phyloP scores from a whole-genome alignment of 1,139 yeast genomes.

The Debaryomyces sp. region DNA sequence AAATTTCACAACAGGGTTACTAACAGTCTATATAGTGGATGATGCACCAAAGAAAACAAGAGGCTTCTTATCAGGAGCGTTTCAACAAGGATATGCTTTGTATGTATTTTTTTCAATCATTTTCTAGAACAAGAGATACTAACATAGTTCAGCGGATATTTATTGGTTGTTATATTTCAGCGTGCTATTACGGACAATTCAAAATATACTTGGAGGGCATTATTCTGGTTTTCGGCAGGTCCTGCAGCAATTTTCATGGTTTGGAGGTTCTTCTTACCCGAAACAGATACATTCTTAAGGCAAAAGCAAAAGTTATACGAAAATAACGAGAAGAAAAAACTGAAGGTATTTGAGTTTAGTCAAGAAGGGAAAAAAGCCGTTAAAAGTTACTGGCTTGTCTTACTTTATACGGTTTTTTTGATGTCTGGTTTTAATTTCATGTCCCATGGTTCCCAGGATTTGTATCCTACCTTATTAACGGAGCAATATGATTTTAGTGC shows the following conservation, averaged over 20 bases:
- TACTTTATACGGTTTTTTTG: constrained; percentile 37
- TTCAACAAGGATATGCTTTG: constrained; percentile 70
- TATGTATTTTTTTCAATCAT: neutral
- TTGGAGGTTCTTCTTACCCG: constrained; percentile 41
- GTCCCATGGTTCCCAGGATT: constrained; percentile 45
- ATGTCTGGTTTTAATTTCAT: constrained; percentile 48
- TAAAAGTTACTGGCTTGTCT: constrained; percentile 41
- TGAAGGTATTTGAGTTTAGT: constrained; percentile 17
- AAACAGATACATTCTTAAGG: constrained; percentile 38
- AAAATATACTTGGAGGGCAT: constrained; percentile 39
- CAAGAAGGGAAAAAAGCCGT: constrained; percentile 30
- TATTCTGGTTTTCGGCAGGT: constrained; percentile 49
- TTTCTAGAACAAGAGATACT: neutral
- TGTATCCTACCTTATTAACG: constrained; percentile 40
- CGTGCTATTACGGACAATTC: constrained; percentile 51
- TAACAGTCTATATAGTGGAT: constrained; percentile 35
- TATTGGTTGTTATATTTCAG: constrained; percentile 64
- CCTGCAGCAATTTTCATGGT: constrained; percentile 40
- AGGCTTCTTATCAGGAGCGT: constrained; percentile 66
- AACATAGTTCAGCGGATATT: constrained; percentile 50
- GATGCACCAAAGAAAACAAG: constrained; percentile 65
- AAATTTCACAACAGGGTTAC: neutral
- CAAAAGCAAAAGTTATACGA: constrained; percentile 25
- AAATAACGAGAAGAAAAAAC: constrained; percentile 15
- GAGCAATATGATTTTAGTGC: constrained; percentile 29